Conservation (phyloP, 2,329 filamentous ascomycete species). For the Sporothrix humicola region DNA sequence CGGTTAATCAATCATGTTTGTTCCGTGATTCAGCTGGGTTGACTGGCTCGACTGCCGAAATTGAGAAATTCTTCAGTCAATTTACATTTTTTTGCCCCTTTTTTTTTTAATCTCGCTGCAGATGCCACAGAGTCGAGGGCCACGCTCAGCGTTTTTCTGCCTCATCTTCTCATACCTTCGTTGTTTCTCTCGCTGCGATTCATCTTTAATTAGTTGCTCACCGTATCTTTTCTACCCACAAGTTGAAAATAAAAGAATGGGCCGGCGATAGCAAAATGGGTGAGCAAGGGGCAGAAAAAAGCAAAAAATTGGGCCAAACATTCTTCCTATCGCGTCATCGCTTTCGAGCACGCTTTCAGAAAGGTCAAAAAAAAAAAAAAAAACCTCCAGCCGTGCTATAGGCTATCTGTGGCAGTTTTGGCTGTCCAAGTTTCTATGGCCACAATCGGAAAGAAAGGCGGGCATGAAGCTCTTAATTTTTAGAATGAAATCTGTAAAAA, state of each 20-base stretch:
- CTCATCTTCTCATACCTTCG: slow-evolving; percentile 9
- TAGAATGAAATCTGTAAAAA: not conserved
- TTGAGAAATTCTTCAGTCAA: not conserved
- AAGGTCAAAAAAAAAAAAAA: not conserved
- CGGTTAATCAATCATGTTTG: not conserved
- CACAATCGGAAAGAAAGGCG: not conserved
- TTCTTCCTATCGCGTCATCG: slow-evolving; percentile 28
- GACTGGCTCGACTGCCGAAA: slow-evolving; percentile 1
- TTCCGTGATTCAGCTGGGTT: not conserved
- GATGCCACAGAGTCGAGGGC: slow-evolving; percentile 20
- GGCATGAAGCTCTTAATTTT: not conserved
- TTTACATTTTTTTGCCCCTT: not conserved
- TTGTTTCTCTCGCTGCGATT: slow-evolving; percentile 29
- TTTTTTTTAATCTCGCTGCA: slow-evolving; percentile 9
- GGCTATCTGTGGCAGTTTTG: not conserved
- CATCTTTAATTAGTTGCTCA: not conserved
- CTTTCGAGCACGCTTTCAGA: not conserved
- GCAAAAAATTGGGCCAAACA: slow-evolving; percentile 8
- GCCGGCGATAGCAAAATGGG: slow-evolving; percentile 9
- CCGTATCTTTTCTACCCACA: slow-evolving; percentile 19
- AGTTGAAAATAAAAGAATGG: slow-evolving; percentile 7
- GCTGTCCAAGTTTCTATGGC: not conserved
- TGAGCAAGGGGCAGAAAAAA: not conserved
- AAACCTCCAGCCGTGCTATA: not conserved
- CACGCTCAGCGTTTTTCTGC: not conserved